Percentiles rank a stretch among this genome's conserved stretches.
phyloP scores from a whole-genome alignment of 345 rosid species.

The Pseudoturritis turrita region DNA sequence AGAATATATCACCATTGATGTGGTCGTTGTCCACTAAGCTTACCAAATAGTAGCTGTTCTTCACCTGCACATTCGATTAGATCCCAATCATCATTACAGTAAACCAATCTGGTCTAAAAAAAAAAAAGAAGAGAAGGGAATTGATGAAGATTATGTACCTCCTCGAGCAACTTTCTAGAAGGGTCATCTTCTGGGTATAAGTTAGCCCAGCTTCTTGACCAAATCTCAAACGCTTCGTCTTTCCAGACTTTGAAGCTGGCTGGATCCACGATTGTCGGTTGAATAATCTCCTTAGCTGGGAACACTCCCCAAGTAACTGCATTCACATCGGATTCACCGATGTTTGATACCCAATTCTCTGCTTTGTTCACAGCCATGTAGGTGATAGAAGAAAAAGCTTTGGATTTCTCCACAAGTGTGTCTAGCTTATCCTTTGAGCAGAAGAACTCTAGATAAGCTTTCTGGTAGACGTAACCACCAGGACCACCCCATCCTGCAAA shows the following conservation, averaged over 20 bases:
- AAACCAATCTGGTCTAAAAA: neutral
- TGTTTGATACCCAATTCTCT: constrained; percentile 60
- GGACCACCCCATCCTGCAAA: constrained; percentile 96
- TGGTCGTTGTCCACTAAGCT: constrained; percentile 51
- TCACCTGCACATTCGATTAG: constrained; percentile 51
- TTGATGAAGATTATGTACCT: constrained; percentile 39
- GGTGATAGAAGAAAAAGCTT: constrained; percentile 50
- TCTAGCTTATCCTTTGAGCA: constrained; percentile 71
- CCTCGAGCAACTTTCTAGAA: constrained; percentile 60
- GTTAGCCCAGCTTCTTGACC: constrained; percentile 86
- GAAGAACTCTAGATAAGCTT: constrained; percentile 94
- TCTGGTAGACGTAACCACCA: constrained; percentile 94
- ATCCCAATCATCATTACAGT: constrained; percentile 2
- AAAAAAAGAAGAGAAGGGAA: neutral
- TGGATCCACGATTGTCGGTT: constrained; percentile 98
- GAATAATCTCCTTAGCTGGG: constrained; percentile 83
- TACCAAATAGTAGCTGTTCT: constrained; percentile 70
- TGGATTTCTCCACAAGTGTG: constrained; percentile 62
- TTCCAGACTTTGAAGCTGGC: constrained; percentile 91
- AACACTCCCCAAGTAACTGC: constrained; percentile 98
- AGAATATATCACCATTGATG: constrained; percentile 31
- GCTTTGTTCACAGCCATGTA: constrained; percentile 71
- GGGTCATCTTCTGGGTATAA: constrained; percentile 70
- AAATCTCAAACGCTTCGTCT: constrained; percentile 96
- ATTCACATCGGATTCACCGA: constrained; percentile 50